Conservation (phyloP, 116 monocot species). For the Posidonia oceanica region DNA sequence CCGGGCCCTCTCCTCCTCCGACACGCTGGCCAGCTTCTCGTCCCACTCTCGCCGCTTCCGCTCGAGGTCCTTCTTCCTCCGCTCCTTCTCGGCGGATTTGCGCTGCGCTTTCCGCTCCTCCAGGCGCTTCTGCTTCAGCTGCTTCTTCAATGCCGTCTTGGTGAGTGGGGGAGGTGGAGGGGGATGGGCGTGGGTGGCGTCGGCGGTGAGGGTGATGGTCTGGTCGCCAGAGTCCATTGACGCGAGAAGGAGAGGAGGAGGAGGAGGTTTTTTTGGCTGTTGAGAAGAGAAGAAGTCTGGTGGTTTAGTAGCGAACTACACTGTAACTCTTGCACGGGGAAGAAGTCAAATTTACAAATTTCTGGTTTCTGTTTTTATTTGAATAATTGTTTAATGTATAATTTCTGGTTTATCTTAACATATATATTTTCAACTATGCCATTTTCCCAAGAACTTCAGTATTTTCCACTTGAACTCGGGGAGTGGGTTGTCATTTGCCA, state of each 20-base stretch:
- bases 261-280: too few relatives aligned
- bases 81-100: constrained; percentile 75
- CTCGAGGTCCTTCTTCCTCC: constrained; percentile 45
- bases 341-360: too few relatives aligned
- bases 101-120: constrained; percentile 52
- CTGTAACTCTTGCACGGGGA: too few relatives aligned
- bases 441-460: too few relatives aligned
- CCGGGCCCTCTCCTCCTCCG: constrained; percentile 55
- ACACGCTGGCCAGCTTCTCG: constrained; percentile 44
- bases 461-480: too few relatives aligned
- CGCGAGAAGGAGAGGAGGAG: background rate
- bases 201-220: background rate
- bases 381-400: too few relatives aligned
- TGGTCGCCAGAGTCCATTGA: background rate
- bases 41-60: constrained; percentile 68
- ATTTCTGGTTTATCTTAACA: too few relatives aligned
- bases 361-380: too few relatives aligned
- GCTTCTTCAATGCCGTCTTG: constrained; percentile 78
- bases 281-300: too few relatives aligned
- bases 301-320: too few relatives aligned
- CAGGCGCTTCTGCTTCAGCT: constrained; percentile 49
- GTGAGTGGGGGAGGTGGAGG: constrained; percentile 25
- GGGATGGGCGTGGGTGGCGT: background rate
- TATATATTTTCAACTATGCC: too few relatives aligned
- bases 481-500: too few relatives aligned